phyloP scores from a whole-genome alignment of 129 eudicot genomes.

The Rutidosis leptorrhynchoides region DNA sequence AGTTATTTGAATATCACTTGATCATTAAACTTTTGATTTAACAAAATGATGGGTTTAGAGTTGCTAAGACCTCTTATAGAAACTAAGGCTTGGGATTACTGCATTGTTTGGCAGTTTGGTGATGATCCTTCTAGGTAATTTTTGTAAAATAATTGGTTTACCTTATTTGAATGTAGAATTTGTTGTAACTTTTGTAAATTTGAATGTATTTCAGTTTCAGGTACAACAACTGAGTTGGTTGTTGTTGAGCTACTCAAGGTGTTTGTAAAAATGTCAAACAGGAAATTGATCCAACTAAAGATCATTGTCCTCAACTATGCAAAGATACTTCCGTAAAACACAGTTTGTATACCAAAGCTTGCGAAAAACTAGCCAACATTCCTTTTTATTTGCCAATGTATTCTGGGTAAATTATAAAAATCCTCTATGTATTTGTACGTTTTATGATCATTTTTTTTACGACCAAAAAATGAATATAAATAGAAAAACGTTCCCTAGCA shows the following conservation, averaged over 20 bases:
- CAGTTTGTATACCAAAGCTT: constrained; percentile 45
- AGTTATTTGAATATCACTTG: too few relatives aligned
- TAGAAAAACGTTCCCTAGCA: too few relatives aligned
- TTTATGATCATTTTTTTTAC: too few relatives aligned
- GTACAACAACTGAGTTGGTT: constrained; percentile 66
- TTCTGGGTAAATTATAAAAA: constrained; percentile 61
- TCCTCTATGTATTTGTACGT: background rate
- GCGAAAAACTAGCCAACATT: constrained; percentile 48
- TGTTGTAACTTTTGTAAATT: background rate
- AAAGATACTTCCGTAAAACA: constrained; percentile 54
- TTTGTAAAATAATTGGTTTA: background rate
- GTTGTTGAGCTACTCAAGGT: constrained; percentile 51
- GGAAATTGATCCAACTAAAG: constrained; percentile 31
- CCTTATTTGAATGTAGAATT: background rate
- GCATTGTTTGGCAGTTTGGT: constrained; percentile 76
- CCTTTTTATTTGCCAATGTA: constrained; percentile 66
- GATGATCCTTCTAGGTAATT: constrained; percentile 85
- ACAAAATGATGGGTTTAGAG: constrained; percentile 31
- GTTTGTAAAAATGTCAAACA: constrained; percentile 38
- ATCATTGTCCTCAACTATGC: constrained; percentile 37
- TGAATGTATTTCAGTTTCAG: constrained; percentile 38
- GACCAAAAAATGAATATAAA: too few relatives aligned
- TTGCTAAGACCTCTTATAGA: constrained; percentile 53
- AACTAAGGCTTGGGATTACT: constrained; percentile 65
- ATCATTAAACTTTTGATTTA: background rate